Percentiles rank a stretch among this genome's conserved stretches.
phyloP scores from a whole-genome alignment of 176 grass and related monocot genomes.

The Phoenix dactylifera region DNA sequence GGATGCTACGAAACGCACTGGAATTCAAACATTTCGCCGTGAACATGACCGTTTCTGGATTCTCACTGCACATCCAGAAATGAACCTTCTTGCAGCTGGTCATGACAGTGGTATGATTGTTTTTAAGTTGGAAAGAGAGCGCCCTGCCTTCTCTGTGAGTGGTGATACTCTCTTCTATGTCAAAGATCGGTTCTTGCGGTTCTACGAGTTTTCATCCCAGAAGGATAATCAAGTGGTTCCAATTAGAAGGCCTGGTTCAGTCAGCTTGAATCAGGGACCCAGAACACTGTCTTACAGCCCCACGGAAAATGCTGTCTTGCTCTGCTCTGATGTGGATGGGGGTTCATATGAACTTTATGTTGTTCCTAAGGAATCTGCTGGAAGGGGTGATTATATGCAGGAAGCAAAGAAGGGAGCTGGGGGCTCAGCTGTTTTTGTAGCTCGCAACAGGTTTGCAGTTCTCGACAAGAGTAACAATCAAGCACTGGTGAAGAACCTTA shows the following conservation, averaged over 20 bases:
- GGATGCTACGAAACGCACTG: slow-evolving; percentile 90
- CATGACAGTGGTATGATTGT: slow-evolving; percentile 96
- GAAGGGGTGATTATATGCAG: slow-evolving; percentile 69
- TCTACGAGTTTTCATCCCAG: slow-evolving; percentile 58
- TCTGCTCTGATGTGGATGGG: slow-evolving; percentile 83
- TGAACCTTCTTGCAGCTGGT: slow-evolving; percentile 92
- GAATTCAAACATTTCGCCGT: slow-evolving; percentile 73
- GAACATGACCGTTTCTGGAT: slow-evolving; percentile 99
- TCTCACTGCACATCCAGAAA: slow-evolving; percentile 82
- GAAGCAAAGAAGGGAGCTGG: slow-evolving; percentile 77
- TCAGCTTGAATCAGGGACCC: slow-evolving; percentile 78
- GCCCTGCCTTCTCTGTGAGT: slow-evolving; percentile 63
- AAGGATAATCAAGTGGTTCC: slow-evolving; percentile 70
- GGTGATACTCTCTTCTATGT: slow-evolving; percentile 74
- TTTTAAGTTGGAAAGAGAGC: slow-evolving; percentile 86
- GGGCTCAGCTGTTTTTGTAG: slow-evolving; percentile 70
- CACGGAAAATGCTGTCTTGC: slow-evolving; percentile 84
- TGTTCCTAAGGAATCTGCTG: slow-evolving; percentile 66
- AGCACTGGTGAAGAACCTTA: slow-evolving; percentile 77
- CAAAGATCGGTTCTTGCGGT: slow-evolving; percentile 79
- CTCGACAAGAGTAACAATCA: slow-evolving; percentile 88
- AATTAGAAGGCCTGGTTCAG: slow-evolving; percentile 62
- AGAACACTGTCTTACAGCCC: slow-evolving; percentile 76
- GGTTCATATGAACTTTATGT: slow-evolving; percentile 85
- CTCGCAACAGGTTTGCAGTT: slow-evolving; percentile 79